Evolutionary conservation across 305 asterid genomes (phyloP), one percentile per base, ranked within the genome.

Genomic region (Fraxinus sp.): DNA sequence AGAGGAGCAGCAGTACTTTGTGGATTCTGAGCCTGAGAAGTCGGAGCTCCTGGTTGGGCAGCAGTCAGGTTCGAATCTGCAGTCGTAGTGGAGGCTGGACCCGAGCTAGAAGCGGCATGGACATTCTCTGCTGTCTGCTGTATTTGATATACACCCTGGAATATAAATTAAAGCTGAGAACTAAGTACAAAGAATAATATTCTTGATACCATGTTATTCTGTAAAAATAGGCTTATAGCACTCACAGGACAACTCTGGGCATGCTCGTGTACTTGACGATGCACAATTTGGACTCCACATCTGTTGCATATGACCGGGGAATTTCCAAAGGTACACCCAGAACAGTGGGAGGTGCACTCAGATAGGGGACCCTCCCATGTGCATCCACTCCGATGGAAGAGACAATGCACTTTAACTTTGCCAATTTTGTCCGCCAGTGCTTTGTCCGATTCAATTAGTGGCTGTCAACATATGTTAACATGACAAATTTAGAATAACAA

Each of bases 211-310:
- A 77, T 33, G 64, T 72, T 55, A 24, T 72, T 74, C 1, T 32
- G 20, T 79, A 77, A 46, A 39, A 11, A 68, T 37, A 77, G 16
- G 68, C 36, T 55, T 46, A 35, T 86, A 32, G 43, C 81, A 87
- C 99, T 91, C 89, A 96, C 99, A 20, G 94, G 89, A 83, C 99
- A 96, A 86, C 81, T 91, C 87, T 89, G 94, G 14, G 98, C 99
- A 79, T 96, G 99, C 24, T 96, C 98, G 22, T 93, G 95, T 6
- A 94, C 98, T 91, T 96, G 96, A 52, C 97, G 97, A 88, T 94
- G 98, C 86, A 93, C 92, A 85, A 94, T 92, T 88, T 93, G 98
- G 83, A 93, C 77, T 5, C 97, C 97, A 81, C 99, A 96, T 86
- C 93, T 86, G 87, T 94, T 91, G 91, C 99, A 96, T 85, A 96